Evolutionary conservation across 331 rosid genomes (phyloP).

Genomic region (Spiraea crenata): DNA sequence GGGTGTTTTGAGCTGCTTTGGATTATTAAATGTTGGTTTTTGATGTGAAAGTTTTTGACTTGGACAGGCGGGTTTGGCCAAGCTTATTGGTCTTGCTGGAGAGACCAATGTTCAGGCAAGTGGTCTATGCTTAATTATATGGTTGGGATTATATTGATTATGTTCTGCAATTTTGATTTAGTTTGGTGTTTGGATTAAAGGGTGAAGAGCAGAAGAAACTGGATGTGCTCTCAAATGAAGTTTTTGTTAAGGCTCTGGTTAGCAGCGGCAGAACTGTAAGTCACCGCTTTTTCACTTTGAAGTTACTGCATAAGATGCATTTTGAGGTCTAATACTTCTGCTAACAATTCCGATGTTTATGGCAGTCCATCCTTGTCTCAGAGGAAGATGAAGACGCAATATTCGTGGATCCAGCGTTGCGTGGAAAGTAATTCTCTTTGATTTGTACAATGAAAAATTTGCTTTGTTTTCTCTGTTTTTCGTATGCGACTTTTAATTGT

Average conservation of each 20-base stretch:
- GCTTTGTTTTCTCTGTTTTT: not conserved
- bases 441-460: not conserved
- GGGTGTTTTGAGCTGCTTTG: not conserved
- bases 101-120: slow-evolving; percentile 80
- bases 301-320: not conserved
- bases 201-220: slow-evolving; percentile 99
- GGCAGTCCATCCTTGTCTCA: slow-evolving; percentile 83
- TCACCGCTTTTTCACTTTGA: not conserved
- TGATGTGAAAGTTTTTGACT: not conserved
- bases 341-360: slow-evolving; percentile 24
- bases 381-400: slow-evolving; percentile 85
- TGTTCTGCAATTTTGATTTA: not conserved
- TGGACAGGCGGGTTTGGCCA: slow-evolving; percentile 86
- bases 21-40: not conserved
- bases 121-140: not conserved
- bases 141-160: not conserved
- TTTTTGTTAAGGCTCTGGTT: slow-evolving; percentile 79
- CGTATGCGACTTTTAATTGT: not conserved
- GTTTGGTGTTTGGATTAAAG: slow-evolving; percentile 40
- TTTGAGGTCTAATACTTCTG: not conserved
- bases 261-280: slow-evolving; percentile 98
- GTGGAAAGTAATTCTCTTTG: slow-evolving; percentile 62
- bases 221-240: slow-evolving; percentile 95
- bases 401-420: slow-evolving; percentile 55
- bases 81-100: slow-evolving; percentile 95